phyloP scores from a whole-genome alignment of 2,329 filamentous ascomycete genomes.

The Penicillium sp. region DNA sequence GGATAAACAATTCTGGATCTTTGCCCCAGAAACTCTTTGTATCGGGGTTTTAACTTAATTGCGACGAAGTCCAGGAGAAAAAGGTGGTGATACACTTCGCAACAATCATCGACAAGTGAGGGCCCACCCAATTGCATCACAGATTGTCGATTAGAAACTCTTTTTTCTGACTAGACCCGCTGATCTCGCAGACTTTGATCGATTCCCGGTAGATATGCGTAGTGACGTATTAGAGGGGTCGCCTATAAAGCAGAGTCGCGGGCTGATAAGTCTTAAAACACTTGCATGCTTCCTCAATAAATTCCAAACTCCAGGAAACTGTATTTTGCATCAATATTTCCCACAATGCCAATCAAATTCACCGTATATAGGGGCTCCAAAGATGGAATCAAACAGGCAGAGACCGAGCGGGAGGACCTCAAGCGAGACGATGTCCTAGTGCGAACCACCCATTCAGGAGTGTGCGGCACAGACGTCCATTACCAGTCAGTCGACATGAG shows the following conservation, averaged over 20 bases:
- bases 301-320: not conserved
- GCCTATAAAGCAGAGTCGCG: not conserved
- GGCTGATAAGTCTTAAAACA: not conserved
- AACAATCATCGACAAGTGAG: not conserved
- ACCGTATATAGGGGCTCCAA: slow-evolving; percentile 64
- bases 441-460: slow-evolving; percentile 63
- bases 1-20: too few relatives aligned
- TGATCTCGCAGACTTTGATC: not conserved
- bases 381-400: slow-evolving; percentile 55
- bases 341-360: slow-evolving; percentile 43
- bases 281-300: not conserved
- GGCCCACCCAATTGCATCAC: slow-evolving; percentile 10
- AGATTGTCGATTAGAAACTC: not conserved
- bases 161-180: not conserved
- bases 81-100: not conserved
- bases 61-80: not conserved
- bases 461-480: slow-evolving; percentile 61
- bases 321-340: not conserved
- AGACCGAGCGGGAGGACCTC: slow-evolving; percentile 44
- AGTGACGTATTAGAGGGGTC: not conserved
- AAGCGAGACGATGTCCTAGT: slow-evolving; percentile 53
- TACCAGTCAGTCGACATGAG: slow-evolving; percentile 32
- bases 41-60: not conserved
- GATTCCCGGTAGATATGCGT: not conserved
- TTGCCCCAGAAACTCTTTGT: not conserved